Base-by-base conservation (phyloP, 306 rosid genomes). In the Begonia masoniana region DNA sequence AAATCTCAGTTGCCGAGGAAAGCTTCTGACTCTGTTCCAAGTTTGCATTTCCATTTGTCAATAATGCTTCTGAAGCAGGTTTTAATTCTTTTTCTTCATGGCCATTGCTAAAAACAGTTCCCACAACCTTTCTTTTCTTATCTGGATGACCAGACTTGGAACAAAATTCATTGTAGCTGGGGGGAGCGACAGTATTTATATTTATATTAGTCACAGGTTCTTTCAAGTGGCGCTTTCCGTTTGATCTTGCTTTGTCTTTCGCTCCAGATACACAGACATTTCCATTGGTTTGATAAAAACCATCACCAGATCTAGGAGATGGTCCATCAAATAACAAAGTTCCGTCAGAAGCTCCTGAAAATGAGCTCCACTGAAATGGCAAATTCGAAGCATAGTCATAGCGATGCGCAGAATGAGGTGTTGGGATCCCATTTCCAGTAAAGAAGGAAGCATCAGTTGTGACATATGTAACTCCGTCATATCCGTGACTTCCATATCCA, bases 401-500 rank as follows among this genome's bases (percentile, higher is more conserved):
- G 2, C 84, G 84, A 55, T 74, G 87, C 14, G 76, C 78, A 55
- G 82, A 75, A 59, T 81, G 94, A 63, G 63, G 74, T 64, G 80
- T 82, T 4, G 92, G 9, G 52, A 75, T 81, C 54, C 96, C 87
- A 35, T 83, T 82, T 43, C 89, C 95, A 8, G 77, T 62, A 68
- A 65, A 74, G 59, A 71, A 77, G 71, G 84, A 10, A 46, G 77
- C 60, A 47, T 51, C 83, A 14, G 76, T 74, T 14, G 99, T 94
- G 52, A 84, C 78, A 74, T 83, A 83, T 0, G 96, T 55, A 66
- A 78, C 79, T 46, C 86, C 92, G 56, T 89, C 97, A 65, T 59
- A 80, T 12, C 85, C 83, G 72, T 79, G 96, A 43, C 82, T 65
- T 59, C 80, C 79, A 71, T 86, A 74, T 23, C 99, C 84, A 69